Conservation (phyloP, 768 basidiomycete genomes). For the Omphalotus guepiniiformis region DNA sequence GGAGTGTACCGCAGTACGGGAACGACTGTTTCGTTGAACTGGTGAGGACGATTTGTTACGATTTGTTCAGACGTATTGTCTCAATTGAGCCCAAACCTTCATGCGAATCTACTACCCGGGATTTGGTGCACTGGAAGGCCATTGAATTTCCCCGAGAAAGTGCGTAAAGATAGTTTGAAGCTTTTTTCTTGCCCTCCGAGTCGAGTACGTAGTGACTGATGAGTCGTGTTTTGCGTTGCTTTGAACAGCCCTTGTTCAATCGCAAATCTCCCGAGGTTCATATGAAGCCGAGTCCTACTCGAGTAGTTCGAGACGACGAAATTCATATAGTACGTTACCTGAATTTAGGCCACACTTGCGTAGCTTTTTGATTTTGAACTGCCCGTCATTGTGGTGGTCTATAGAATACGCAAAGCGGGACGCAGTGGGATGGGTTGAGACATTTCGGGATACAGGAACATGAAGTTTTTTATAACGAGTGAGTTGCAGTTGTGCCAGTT, state of each 20-base stretch:
- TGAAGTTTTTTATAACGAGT: constrained; percentile 63
- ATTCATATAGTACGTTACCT: constrained; percentile 47
- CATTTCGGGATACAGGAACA: constrained; percentile 53
- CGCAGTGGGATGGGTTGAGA: constrained; percentile 67
- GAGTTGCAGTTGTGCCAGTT: too few species aligned
- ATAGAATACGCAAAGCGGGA: constrained; percentile 68
- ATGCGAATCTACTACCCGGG: too few species aligned
- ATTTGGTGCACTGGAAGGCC: constrained; percentile 54
- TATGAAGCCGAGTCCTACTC: constrained; percentile 26
- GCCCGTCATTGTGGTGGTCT: not conserved
- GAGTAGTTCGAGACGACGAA: constrained; percentile 37
- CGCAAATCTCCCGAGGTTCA: constrained; percentile 51
- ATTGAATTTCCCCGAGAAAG: constrained; percentile 62
- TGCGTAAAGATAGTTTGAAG: too few species aligned
- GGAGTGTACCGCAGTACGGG: constrained; percentile 40
- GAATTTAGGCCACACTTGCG: not conserved
- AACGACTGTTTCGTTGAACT: constrained; percentile 55
- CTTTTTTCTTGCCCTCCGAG: too few species aligned
- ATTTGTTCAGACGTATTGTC: not conserved
- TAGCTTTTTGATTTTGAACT: not conserved
- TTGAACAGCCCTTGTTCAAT: constrained; percentile 52
- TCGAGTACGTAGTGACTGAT: not conserved
- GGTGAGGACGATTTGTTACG: constrained; percentile 28
- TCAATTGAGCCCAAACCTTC: not conserved
- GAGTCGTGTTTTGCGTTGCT: too few species aligned